Conservation (phyloP, 2,329 filamentous ascomycete species). For the Paracorniculantispora psalliotae region DNA sequence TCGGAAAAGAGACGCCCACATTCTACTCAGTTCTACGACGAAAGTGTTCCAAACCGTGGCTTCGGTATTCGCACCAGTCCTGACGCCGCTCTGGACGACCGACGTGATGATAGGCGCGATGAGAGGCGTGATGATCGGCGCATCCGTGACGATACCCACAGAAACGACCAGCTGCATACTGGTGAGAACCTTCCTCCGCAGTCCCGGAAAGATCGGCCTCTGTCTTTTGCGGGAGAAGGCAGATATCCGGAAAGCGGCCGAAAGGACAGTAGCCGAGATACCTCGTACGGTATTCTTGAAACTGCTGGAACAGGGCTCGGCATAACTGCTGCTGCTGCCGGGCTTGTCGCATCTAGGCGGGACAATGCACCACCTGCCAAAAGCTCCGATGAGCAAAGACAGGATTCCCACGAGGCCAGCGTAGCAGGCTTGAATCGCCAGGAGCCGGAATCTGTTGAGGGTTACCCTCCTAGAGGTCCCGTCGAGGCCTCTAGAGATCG, state of each 20-base stretch:
- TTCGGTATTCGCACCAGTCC: constrained; percentile 47
- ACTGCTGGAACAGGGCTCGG: constrained; percentile 45
- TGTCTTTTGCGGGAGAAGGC: neutral
- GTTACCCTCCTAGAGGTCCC: neutral
- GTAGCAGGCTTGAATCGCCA: neutral
- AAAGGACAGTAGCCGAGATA: neutral
- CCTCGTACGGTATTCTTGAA: constrained; percentile 30
- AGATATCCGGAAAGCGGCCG: neutral
- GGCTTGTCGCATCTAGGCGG: constrained; percentile 30
- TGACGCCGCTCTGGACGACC: constrained; percentile 34
- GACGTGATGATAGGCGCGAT: constrained; percentile 24
- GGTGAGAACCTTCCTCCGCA: constrained; percentile 16
- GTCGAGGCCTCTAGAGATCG: neutral
- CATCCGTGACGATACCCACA: constrained; percentile 28
- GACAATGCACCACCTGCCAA: constrained; percentile 25
- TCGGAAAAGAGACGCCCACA: constrained; percentile 28
- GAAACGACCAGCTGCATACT: constrained; percentile 18
- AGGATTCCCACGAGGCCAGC: neutral
- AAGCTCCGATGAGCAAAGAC: neutral
- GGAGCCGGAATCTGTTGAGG: neutral
- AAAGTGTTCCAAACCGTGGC: constrained; percentile 41
- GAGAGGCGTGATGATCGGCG: constrained; percentile 33
- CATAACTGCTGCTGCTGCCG: constrained; percentile 44
- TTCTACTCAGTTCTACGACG: constrained; percentile 38
- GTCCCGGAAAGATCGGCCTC: constrained; percentile 16